Base-by-base conservation (phyloP, 371 early-diverging fungal genomes). In the Zychaea mexicana region DNA sequence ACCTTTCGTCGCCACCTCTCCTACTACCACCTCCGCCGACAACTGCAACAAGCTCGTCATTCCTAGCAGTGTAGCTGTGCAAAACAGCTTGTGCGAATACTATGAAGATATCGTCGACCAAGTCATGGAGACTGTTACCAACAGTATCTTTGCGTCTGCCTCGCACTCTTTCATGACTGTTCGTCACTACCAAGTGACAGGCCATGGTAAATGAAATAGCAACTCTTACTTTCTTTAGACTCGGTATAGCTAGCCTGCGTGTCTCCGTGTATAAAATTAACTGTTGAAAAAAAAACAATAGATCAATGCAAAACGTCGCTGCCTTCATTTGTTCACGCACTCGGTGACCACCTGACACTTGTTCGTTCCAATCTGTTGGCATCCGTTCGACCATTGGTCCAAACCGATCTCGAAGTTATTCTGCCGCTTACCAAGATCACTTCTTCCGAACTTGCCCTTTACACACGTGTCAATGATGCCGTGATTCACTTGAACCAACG, bases 91-190 rank as follows among this genome's bases (percentile, higher is more conserved):
- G 21, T 63, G 66, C 58, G 76, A 76, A 42, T 79, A 76, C 38
- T 79, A 79, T 70, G 76, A 79, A 64, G 71, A 63, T 32, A 74
- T 79, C 19, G 74, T 76, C 8, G 74, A 79, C 60, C 79, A 76
- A 64, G 74, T 72, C 10, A 76, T 79, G 79, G 70, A 65, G 46
- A 58, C 62, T n/a, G 47, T 59, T 15, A 65, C 67, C 10, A 69
- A 71, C 49, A 61, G 70, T 46, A 68, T 75, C 8, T 55, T 73
- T 19, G 53, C 65, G 3, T 71, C 64, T 38, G 55, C 71, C 7
- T 73, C 76, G n/a, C 47, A 71, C 9, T 64, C 66, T 7, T 71
- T 22, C 55, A 69, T 52, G 73, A 32, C 26, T 6, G 31, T 36
- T 30, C 28, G 39, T 31, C 62, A 61, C 36, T 61, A 61, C 17